A percentile compares a stretch with the other conserved stretches of the same genome.
Evolutionary conservation across 2,329 filamentous ascomycete genomes (phyloP).

Genomic region (Stylonectria norvegica): DNA sequence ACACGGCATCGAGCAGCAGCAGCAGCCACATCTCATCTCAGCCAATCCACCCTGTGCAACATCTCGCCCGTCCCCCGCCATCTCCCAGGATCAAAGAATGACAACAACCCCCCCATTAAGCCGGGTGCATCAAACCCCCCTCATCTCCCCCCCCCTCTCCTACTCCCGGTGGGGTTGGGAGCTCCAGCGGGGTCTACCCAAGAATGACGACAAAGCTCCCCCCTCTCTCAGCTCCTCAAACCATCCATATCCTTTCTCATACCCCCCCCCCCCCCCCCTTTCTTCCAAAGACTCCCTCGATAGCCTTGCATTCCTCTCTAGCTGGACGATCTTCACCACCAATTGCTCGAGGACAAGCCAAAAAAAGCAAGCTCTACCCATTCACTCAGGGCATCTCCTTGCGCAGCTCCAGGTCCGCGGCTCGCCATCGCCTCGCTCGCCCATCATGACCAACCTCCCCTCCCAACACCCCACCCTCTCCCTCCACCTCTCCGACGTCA

Average conservation of each 20-base stretch:
- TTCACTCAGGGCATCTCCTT: conserved; percentile 4
- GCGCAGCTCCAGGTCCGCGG: no score
- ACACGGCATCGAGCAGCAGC: no score
- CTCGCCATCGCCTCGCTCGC: no score
- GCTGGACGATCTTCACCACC: background rate
- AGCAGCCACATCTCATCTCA: no score
- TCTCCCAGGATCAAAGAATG: no score
- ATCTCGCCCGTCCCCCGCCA: no score
- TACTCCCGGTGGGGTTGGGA: background rate
- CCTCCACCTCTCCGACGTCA: conserved; percentile 55
- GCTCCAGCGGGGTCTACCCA: conserved; percentile 1
- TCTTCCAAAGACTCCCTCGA: background rate
- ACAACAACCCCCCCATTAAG: background rate
- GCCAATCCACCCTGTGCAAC: no score
- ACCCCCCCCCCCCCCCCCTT: conserved; percentile 2
- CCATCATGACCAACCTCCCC: conserved; percentile 40
- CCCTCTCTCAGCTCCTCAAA: conserved; percentile 7
- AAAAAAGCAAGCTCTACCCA: background rate
- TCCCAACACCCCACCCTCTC: conserved; percentile 49
- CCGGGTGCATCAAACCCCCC: background rate
- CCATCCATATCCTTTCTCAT: conserved; percentile 11
- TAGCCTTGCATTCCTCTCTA: background rate
- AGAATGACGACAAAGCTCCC: conserved; percentile 3
- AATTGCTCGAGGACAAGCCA: background rate
- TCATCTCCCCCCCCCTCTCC: background rate